Percentiles rank a stretch among this genome's conserved stretches.
These are phyloP conservation scores for Paspalum notatum DNA, from an alignment of 176 grass and related monocot species.

Conservation along the genomic window DNA sequence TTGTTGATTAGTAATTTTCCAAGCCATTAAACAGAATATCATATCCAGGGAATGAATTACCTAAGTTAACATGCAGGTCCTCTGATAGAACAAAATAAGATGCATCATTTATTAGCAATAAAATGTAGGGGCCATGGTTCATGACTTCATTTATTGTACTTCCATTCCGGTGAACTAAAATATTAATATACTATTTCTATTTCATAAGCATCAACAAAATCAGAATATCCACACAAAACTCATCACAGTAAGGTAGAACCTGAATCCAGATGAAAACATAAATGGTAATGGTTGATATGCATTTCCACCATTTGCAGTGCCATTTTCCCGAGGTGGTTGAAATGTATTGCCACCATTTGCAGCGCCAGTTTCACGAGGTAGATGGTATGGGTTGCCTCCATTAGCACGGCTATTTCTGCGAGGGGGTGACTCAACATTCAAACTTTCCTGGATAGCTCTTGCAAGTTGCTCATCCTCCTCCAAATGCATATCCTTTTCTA, in stretches of 20 bases:
- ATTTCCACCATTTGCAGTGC: conserved; percentile 47
- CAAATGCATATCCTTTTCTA: conserved; percentile 73
- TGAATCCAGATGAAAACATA: conserved; percentile 85
- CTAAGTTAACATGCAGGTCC: neutral
- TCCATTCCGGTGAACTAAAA: conserved; percentile 5
- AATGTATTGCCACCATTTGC: conserved; percentile 19
- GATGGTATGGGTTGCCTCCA: conserved; percentile 32
- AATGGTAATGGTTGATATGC: conserved; percentile 62
- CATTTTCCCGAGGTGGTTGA: conserved; percentile 50
- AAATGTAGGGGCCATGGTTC: conserved; percentile 2
- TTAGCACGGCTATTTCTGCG: conserved; percentile 27
- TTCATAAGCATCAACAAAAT: conserved; percentile 29
- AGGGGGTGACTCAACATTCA: conserved; percentile 79
- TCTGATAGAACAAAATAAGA: conserved; percentile 13
- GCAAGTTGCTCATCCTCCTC: conserved; percentile 97
- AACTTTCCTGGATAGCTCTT: conserved; percentile 96
- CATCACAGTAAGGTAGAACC: conserved; percentile 44
- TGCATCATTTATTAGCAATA: neutral
- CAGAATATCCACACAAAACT: conserved; percentile 23
- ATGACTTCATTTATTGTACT: conserved; percentile 17
- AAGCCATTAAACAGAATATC: conserved; percentile 1
- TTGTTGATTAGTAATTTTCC: neutral
- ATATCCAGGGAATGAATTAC: conserved; percentile 9
- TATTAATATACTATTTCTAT: neutral
- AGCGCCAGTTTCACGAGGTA: conserved; percentile 36